Evolutionary conservation across 345 rosid species (phyloP), one percentile per base, ranked within the genome.

Genomic region (Rhodamnia rubescens): DNA sequence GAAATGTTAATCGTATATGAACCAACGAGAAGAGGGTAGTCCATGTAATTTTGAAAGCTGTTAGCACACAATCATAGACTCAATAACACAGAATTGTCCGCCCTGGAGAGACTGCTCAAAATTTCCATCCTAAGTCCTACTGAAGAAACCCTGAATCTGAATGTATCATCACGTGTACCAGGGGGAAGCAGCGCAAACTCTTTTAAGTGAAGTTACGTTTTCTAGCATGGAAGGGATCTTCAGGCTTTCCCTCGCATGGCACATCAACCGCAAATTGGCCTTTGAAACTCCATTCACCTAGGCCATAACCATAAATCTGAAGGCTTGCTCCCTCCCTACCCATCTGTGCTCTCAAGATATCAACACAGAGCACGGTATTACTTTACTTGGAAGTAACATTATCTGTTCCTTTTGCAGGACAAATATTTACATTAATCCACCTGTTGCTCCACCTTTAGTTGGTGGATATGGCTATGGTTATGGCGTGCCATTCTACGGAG

Each of bases 401-500:
- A 36, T 69, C 13, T 69, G 47, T 69, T 69, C 84, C 36, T 53
- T 83, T 61, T 42, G 59, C 89, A 97, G 99, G 95, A 97, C 99
- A 80, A 97, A 97, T 86, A 95, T 97, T 54, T 95, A 95, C 83
- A 87, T 95, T 53, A 97, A 97, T 86, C 99, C 99, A 21, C 98
- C 82, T 15, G 88, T 92, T 8, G 97, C 98, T 42, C 98, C 99
- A 21, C 99, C 99, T 53, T 87, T 97, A 83, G 90, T 91, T n/a
- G 99, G 99, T 42, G 99, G 99, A 13, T 97, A 97, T 40, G 98
- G 99, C 16, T 96, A 94, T 81, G 98, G 99, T 24, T 92, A 84
- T 69, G 96, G 96, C 11, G 93, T 85, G 83, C 96, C 95, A 24
- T 91, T 91, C 90, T 96, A 93, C n/a, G 98, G 99, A 4, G 98